Percentiles rank a stretch among this genome's conserved stretches.
Evolutionary conservation across 306 rosid species (phyloP).

Genomic region (Malus orientalis): DNA sequence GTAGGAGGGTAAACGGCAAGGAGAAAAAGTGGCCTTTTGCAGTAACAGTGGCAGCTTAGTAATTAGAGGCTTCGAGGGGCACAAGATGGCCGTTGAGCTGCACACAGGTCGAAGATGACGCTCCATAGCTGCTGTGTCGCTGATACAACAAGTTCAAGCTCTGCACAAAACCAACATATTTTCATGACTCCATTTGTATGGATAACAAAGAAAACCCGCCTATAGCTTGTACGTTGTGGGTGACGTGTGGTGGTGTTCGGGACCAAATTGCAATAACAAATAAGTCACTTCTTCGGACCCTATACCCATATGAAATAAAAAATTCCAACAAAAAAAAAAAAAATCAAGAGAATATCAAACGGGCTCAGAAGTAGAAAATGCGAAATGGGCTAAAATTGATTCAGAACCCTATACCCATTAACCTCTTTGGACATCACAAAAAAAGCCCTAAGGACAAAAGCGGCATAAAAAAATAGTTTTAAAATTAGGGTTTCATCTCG

Average conservation of each 20-base stretch:
- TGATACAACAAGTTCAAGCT: background rate
- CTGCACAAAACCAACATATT: background rate
- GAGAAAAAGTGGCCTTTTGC: background rate
- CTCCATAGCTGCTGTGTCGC: conserved; percentile 26
- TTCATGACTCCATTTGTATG: background rate
- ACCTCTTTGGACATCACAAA: background rate
- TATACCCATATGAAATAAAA: too few relatives aligned
- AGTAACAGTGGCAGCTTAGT: conserved; percentile 14
- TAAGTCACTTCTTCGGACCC: too few relatives aligned
- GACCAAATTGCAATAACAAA: background rate
- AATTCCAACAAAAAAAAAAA: too few relatives aligned
- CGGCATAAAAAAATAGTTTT: background rate
- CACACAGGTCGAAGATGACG: conserved; percentile 36
- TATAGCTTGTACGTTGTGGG: background rate
- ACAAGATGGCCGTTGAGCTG: conserved; percentile 13
- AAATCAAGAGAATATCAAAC: too few relatives aligned
- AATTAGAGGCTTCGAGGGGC: conserved; percentile 8
- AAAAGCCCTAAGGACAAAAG: background rate
- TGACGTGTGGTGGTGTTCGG: background rate
- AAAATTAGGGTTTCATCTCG: background rate
- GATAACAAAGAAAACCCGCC: background rate
- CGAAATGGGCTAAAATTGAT: background rate
- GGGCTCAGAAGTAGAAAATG: background rate
- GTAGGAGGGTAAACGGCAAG: conserved; percentile 9
- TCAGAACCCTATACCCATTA: background rate